A percentile compares a stretch with the other conserved stretches of the same genome.
Conservation (phyloP, 1,284 basidiomycete genomes). For the Trichosporon asahii region DNA sequence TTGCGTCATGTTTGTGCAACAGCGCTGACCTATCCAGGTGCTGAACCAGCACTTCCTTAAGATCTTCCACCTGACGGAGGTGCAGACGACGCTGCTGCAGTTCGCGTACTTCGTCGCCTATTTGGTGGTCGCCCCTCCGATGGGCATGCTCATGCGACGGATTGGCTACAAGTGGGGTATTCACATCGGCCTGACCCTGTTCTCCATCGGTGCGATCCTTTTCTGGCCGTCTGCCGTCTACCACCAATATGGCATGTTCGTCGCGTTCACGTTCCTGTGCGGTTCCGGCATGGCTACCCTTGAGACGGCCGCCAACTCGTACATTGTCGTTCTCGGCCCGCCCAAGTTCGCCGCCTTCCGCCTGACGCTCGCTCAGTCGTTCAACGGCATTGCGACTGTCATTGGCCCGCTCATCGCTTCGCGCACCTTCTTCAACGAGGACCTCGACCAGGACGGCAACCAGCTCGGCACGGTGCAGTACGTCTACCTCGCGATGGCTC, state of each 20-base stretch:
- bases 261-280: constrained; percentile 39
- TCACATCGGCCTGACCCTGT: constrained; percentile 36
- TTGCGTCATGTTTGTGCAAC: background rate
- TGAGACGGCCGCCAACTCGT: constrained; percentile 39
- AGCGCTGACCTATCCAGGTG: constrained; percentile 8
- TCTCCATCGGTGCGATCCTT: constrained; percentile 31
- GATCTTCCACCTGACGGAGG: constrained; percentile 27
- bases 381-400: constrained; percentile 43
- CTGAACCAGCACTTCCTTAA: constrained; percentile 22
- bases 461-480: constrained; percentile 36
- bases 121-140: constrained; percentile 34
- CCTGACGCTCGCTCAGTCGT: constrained; percentile 36
- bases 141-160: constrained; percentile 38
- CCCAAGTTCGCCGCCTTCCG: constrained; percentile 34
- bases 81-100: constrained; percentile 37
- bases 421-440: constrained; percentile 38
- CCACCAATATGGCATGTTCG: constrained; percentile 26
- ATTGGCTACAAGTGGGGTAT: constrained; percentile 43
- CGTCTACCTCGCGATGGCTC: constrained; percentile 38
- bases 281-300: constrained; percentile 39
- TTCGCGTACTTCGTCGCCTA: constrained; percentile 39
- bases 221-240: constrained; percentile 42
- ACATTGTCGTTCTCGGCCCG: constrained; percentile 38
- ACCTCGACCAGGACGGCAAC: constrained; percentile 20
- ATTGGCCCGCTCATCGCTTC: constrained; percentile 38